Evolutionary conservation across 495 filamentous ascomycete species (phyloP).

Genomic region (Pseudoneurospora amorphoporcata): DNA sequence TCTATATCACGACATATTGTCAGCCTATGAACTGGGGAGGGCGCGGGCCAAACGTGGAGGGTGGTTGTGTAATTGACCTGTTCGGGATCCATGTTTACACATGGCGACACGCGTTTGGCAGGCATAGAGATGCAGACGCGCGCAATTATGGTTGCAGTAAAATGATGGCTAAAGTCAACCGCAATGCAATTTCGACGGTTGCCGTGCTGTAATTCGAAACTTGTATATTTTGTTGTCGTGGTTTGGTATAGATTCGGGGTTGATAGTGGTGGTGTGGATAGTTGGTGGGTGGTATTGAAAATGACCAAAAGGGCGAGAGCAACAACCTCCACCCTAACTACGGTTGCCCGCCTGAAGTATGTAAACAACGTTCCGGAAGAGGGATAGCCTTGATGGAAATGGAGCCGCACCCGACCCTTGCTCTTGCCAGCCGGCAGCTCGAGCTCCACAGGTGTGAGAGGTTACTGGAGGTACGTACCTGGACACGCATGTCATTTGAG

Average conservation of each 20-base stretch:
- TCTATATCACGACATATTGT: slow-evolving; percentile 14
- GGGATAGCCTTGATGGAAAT: slow-evolving; percentile 6
- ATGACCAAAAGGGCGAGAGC: not conserved
- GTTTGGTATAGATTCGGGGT: not conserved
- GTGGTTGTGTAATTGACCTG: slow-evolving; percentile 18
- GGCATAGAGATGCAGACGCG: slow-evolving; percentile 15
- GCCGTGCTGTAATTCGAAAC: not conserved
- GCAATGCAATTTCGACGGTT: not conserved
- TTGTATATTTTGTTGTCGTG: not conserved
- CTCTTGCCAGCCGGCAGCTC: not conserved
- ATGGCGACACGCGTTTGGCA: slow-evolving; percentile 22
- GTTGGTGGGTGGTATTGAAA: not conserved
- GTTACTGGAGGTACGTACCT: not conserved
- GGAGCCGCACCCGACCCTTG: not conserved
- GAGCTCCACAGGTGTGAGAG: not conserved
- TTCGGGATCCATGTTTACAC: slow-evolving; percentile 32
- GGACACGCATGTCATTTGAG: slow-evolving; percentile 8
- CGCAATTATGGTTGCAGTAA: not conserved
- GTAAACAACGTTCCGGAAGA: slow-evolving; percentile 26
- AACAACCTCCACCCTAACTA: not conserved
- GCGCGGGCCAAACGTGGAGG: not conserved
- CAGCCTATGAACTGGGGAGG: not conserved
- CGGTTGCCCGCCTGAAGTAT: slow-evolving; percentile 10
- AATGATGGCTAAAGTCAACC: not conserved
- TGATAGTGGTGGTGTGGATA: not conserved